Base-by-base conservation (phyloP, 2,329 filamentous ascomycete genomes). In the Pseudopithomyces maydicus region DNA sequence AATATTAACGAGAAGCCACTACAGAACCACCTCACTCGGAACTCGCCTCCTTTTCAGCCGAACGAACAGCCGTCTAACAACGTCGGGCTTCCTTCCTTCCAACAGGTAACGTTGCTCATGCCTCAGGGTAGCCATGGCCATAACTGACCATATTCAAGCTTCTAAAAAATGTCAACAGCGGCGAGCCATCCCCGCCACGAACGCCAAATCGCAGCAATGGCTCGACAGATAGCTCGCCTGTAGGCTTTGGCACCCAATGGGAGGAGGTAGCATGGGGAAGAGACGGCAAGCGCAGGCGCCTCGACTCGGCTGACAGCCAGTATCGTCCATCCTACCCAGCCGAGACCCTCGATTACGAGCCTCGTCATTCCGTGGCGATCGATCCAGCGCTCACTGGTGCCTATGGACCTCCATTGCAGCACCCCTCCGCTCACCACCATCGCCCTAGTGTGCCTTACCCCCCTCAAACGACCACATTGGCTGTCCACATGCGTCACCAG, bases 41-140 rank as follows among this genome's bases (percentile, higher is more conserved):
- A 67, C 39, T 73, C 72, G n/a, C 72, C 72, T 7, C 72, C 72
- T 6, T 62, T 73, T 3, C 72, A 74, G 54, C 67, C 68, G 2
- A 69, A 69, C 35, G 72, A 74, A 59, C 68, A 70, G 29, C 62
- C 52, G 12, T 61, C 61, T 7, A 53, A 60, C 10, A 65, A 59
- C 5, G 67, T 67, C 23, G n/a, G 42, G 22, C 66, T 74, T 14
- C 72, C 72, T 1, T 72, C 70, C 1, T 74, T 74, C 29, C 61
- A 62, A 32, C 66, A 73, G 65, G 72, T 73, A 63, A 38, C 22
- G 26, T 14, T 17, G n/a, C 12, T 20, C 12, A 15, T 6, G 11
- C 33, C 4, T 29, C 26, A 29, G 8, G 29, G 3, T 15, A 14
- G 23, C 11, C 7, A 8, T 10, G 15, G 11, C 41, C 14, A 1